Evolutionary conservation across 768 basidiomycete species (phyloP).

Genomic region (Phallus indusiatus): DNA sequence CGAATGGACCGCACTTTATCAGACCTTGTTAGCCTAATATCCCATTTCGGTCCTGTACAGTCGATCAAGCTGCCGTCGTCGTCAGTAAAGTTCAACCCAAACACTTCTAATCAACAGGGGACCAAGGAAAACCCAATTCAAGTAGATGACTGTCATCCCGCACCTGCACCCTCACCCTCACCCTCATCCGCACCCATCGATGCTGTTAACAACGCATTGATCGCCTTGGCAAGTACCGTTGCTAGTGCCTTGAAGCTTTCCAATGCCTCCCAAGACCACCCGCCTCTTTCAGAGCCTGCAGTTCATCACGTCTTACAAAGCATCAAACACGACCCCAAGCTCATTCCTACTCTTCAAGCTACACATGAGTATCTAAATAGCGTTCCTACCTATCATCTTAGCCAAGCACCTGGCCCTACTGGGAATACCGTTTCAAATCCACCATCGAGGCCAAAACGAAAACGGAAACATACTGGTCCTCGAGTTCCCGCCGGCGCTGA

Average conservation of each 20-base stretch:
- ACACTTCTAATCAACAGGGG: neutral
- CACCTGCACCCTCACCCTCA: neutral
- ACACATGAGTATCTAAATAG: constrained; percentile 9
- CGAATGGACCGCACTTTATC: constrained; percentile 4
- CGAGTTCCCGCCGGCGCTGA: constrained; percentile 68
- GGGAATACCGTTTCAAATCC: neutral
- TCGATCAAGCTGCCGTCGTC: neutral
- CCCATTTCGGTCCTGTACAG: constrained; percentile 3
- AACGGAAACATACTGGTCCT: neutral
- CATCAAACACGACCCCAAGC: constrained; percentile 9
- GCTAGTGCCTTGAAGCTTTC: constrained; percentile 4
- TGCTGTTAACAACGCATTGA: constrained; percentile 7
- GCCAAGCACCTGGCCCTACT: neutral
- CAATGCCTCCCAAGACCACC: neutral
- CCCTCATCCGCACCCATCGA: neutral
- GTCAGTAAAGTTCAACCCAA: too few relatives aligned
- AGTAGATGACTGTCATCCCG: neutral
- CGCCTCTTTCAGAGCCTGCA: constrained; percentile 4
- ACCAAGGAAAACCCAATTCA: constrained; percentile 5
- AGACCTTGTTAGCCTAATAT: constrained; percentile 7
- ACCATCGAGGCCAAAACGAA: neutral
- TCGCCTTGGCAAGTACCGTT: constrained; percentile 6
- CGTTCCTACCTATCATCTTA: neutral
- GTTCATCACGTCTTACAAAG: constrained; percentile 5
- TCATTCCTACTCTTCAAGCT: constrained; percentile 7